Conservation (phyloP, 2,329 filamentous ascomycete genomes). For the Pseudogymnoascus sp. region DNA sequence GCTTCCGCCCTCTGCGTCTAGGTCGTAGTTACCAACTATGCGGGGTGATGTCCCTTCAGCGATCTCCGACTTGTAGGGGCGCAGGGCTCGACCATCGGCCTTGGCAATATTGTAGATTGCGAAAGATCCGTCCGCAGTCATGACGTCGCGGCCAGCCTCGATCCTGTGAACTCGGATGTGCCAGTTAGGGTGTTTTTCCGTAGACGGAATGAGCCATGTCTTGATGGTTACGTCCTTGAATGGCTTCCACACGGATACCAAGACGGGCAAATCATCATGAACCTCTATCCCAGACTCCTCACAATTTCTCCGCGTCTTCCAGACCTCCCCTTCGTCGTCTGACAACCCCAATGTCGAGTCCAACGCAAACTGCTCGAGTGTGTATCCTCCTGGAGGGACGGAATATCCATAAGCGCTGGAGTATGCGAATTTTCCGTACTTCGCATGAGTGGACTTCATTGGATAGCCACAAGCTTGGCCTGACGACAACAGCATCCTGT, state of each 20-base stretch:
- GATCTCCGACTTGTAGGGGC: constrained; percentile 43
- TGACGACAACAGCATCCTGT: constrained; percentile 68
- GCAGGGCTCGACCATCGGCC: constrained; percentile 44
- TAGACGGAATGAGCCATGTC: constrained; percentile 60
- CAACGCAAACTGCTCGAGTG: constrained; percentile 69
- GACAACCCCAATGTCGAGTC: constrained; percentile 71
- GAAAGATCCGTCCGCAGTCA: constrained; percentile 70
- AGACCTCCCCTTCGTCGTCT: constrained; percentile 70
- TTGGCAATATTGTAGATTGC: constrained; percentile 55
- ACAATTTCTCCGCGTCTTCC: constrained; percentile 69
- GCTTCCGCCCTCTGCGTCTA: constrained; percentile 48
- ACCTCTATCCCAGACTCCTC: constrained; percentile 57
- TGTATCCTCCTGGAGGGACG: constrained; percentile 68
- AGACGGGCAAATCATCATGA: constrained; percentile 48
- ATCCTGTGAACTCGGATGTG: constrained; percentile 62
- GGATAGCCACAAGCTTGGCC: constrained; percentile 79
- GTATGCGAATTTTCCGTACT: constrained; percentile 76
- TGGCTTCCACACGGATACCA: constrained; percentile 65
- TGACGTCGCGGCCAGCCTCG: constrained; percentile 52
- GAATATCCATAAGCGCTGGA: constrained; percentile 71
- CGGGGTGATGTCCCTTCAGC: constrained; percentile 48
- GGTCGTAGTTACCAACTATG: constrained; percentile 56
- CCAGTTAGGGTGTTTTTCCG: constrained; percentile 56
- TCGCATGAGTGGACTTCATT: constrained; percentile 74
- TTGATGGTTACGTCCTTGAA: constrained; percentile 61